Percentiles rank a stretch among this genome's conserved stretches.
phyloP scores from a whole-genome alignment of 306 rosid genomes.

The Rosa chinensis region DNA sequence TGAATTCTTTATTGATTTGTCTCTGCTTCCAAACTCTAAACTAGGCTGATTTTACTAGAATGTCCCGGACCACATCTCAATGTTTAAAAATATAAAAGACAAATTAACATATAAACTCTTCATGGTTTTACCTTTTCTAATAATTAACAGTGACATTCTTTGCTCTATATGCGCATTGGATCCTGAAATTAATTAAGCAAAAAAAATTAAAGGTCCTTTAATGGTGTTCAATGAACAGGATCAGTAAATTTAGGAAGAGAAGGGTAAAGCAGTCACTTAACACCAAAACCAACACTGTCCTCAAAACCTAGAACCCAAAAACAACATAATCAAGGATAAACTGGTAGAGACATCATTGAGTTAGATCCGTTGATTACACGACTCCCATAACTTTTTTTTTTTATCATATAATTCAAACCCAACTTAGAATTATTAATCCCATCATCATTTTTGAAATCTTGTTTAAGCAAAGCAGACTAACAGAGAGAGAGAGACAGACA shows the following conservation, averaged over 20 bases:
- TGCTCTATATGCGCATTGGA: background rate
- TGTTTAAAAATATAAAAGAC: background rate
- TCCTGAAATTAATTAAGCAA: background rate
- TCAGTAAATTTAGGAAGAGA: background rate
- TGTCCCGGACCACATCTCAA: background rate
- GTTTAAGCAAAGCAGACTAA: constrained; percentile 29
- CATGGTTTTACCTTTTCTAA: constrained; percentile 8
- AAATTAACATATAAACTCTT: background rate
- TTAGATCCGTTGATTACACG: constrained; percentile 44
- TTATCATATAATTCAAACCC: constrained; percentile 22
- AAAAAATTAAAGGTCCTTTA: background rate
- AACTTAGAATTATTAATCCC: constrained; percentile 5
- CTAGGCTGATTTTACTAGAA: background rate
- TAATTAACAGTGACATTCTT: background rate
- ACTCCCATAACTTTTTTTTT: constrained; percentile 31
- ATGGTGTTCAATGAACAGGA: background rate
- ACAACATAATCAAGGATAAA: constrained; percentile 23
- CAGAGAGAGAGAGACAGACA: background rate
- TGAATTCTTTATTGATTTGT: background rate
- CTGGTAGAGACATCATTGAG: constrained; percentile 29
- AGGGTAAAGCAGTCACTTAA: constrained; percentile 14
- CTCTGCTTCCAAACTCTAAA: background rate
- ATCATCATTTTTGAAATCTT: constrained; percentile 16
- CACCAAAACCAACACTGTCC: background rate
- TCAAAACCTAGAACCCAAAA: background rate